These are phyloP conservation scores for Scedosporium apiospermum DNA, from an alignment of 2,329 filamentous ascomycete genomes.

Conservation along the genomic window DNA sequence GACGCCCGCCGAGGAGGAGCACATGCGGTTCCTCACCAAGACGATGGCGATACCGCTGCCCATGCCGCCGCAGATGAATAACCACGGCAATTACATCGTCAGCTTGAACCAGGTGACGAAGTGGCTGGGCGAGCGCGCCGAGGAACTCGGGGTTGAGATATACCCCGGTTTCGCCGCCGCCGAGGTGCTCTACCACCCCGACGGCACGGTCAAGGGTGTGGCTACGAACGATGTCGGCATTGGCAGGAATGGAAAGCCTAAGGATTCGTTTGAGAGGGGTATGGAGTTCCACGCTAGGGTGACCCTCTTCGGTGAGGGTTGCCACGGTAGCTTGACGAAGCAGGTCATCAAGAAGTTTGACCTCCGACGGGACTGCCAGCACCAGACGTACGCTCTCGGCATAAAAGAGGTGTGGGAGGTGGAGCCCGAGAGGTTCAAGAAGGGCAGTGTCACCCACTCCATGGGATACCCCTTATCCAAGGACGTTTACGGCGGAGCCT, in stretches of 20 bases:
- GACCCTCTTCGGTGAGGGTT: constrained; percentile 89
- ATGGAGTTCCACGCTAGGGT: constrained; percentile 97
- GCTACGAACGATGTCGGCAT: constrained; percentile 94
- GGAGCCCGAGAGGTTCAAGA: constrained; percentile 81
- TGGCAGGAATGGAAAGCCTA: constrained; percentile 69
- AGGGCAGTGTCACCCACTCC: constrained; percentile 77
- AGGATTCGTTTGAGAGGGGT: constrained; percentile 85
- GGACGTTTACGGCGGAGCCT: constrained; percentile 94
- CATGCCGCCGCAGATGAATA: constrained; percentile 93
- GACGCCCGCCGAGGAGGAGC: constrained; percentile 73
- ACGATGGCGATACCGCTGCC: constrained; percentile 69
- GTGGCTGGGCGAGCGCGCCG: constrained; percentile 93
- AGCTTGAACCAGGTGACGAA: constrained; percentile 90
- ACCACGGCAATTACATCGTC: constrained; percentile 95
- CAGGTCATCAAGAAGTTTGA: constrained; percentile 93
- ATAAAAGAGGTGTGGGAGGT: constrained; percentile 98
- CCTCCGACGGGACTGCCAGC: constrained; percentile 76
- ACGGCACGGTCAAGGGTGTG: constrained; percentile 86
- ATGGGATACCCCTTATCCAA: constrained; percentile 84
- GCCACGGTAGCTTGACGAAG: constrained; percentile 91
- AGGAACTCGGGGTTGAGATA: constrained; percentile 90
- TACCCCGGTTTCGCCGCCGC: constrained; percentile 94
- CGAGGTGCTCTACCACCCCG: constrained; percentile 77
- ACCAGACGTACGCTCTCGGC: constrained; percentile 90
- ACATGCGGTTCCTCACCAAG: constrained; percentile 91